Evolutionary conservation across 352 stramenopile genomes (phyloP), one percentile per base, ranked within the genome.

Genomic region (Globisporangium spiculum): DNA sequence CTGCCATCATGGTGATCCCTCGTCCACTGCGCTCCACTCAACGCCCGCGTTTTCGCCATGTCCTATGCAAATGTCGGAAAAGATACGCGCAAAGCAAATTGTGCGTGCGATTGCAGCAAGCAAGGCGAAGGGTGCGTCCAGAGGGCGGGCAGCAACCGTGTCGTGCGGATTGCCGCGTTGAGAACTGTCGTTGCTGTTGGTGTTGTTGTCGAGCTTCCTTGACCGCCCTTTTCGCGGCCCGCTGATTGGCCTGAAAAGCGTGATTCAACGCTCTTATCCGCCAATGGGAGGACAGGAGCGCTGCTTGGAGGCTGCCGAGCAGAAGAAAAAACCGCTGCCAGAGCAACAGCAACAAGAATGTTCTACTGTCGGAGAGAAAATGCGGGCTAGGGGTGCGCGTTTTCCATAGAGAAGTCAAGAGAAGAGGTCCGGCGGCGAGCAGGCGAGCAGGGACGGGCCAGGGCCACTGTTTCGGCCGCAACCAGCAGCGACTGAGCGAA

Each of bases 321-420:
- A 27, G 16, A 52, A 65, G 27, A 59, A 59, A 59, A 22, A 18
- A 10, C 2, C 0, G 1, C 24, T 12, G 34, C 27, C 34, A 38
- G 34, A 38, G 34, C 34, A 36, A 24, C 6, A 10, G 52, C 52
- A 48, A 57, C 60, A 65, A 65, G 60, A 65, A 65, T 46, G 30
- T 65, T 65, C 22, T 18, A 27, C 8, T 38, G 34, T 30, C 3
- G 27, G 27, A 30, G 9, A 38, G 34, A 38, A 38, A 7, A 38
- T 38, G 34, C 34, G 8, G 30, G 41, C n/a, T 20, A 65, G 41
- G 34, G 18, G 22, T 24, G 20, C 56, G 53, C 24, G 16, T 12
- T 7, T 56, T 24, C 27, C 52, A 58, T 36, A 30, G 24, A 30
- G 48, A 55, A 30, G 48, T 24, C 50, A 22, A 24, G 48, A 22